These are phyloP conservation scores for Diversispora epigaea DNA, from an alignment of 192 early-diverging fungal genomes.

Conservation along the genomic window DNA sequence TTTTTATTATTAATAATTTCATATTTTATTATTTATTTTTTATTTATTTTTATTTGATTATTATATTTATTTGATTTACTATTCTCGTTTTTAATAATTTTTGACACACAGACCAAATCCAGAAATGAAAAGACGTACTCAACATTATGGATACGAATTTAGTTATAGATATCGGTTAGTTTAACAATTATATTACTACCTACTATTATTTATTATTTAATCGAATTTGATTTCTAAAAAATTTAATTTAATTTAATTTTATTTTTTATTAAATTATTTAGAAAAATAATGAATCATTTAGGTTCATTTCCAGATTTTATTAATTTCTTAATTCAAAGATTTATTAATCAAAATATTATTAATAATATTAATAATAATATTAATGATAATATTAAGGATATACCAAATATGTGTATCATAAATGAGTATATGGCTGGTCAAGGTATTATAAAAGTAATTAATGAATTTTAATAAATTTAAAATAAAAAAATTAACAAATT, in stretches of 20 bases:
- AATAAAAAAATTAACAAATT: not conserved
- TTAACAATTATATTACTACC: not conserved
- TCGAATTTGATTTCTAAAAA: not conserved
- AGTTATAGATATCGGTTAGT: constrained; percentile 60
- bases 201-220: not conserved
- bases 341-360: constrained; percentile 45
- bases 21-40: not conserved
- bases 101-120: constrained; percentile 52
- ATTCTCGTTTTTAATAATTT: not conserved
- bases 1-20: not conserved
- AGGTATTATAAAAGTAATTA: constrained; percentile 35
- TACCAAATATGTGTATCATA: constrained; percentile 56
- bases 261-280: constrained; percentile 29
- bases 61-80: not conserved
- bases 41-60: not conserved
- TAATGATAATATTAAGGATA: not conserved
- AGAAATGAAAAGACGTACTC: constrained; percentile 66
- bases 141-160: constrained; percentile 69
- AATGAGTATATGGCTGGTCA: constrained; percentile 72
- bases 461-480: not conserved
- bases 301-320: constrained; percentile 54
- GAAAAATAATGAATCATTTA: constrained; percentile 52
- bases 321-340: constrained; percentile 44
- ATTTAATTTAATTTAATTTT: not conserved
- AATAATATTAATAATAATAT: too few relatives aligned